These are phyloP conservation scores for Hibiscus mutabilis DNA, from an alignment of 345 rosid genomes.

Conservation along the genomic window DNA sequence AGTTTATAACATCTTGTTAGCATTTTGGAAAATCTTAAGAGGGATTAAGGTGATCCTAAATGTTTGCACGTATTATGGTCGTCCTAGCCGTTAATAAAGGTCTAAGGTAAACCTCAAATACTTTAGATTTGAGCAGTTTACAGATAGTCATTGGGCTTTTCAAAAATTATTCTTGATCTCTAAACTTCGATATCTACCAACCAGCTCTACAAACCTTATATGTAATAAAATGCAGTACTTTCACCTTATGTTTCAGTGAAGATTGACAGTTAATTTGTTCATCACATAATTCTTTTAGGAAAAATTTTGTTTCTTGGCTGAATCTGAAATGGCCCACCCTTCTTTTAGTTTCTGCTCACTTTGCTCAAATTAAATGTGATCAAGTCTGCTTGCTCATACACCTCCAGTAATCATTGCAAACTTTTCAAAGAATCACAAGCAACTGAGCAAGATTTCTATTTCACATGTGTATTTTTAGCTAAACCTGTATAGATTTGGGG, in stretches of 20 bases:
- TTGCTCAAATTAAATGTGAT: not conserved
- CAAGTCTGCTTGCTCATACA: not conserved
- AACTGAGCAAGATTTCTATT: no score
- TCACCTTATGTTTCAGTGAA: not conserved
- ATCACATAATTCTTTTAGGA: not conserved
- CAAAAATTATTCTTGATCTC: not conserved
- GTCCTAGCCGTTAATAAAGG: not conserved
- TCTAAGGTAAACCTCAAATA: not conserved
- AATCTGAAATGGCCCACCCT: not conserved
- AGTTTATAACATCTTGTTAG: not conserved
- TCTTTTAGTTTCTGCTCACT: not conserved
- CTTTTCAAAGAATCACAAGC: no score
- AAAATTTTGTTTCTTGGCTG: not conserved
- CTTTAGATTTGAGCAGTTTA: not conserved
- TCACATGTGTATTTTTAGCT: not conserved
- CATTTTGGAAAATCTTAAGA: not conserved
- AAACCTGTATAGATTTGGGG: not conserved
- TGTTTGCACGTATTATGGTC: not conserved
- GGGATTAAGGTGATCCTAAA: not conserved
- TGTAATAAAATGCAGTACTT: not conserved
- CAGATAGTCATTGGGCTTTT: not conserved
- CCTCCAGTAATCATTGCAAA: no score
- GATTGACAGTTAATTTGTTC: not conserved
- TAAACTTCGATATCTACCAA: not conserved
- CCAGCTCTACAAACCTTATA: not conserved